phyloP scores from a whole-genome alignment of 2,329 filamentous ascomycete genomes.

The Exophiala sp. region DNA sequence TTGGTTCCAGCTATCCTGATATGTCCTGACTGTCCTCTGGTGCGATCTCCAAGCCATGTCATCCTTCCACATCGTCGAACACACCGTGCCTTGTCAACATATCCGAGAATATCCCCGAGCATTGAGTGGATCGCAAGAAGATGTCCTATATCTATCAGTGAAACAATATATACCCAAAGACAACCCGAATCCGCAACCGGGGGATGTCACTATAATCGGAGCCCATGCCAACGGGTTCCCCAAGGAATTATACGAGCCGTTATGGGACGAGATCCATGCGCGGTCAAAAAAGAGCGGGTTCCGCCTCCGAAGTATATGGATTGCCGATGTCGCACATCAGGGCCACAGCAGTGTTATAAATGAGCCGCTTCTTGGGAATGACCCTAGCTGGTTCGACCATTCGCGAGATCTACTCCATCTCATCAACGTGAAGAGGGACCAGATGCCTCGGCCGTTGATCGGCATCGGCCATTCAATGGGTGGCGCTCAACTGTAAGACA shows the following conservation, averaged over 20 bases:
- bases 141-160: slow-evolving; percentile 45
- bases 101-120: slow-evolving; percentile 49
- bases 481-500: slow-evolving; percentile 51
- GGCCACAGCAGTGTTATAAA: slow-evolving; percentile 69
- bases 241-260: slow-evolving; percentile 69
- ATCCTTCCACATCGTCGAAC: slow-evolving; percentile 44
- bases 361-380: slow-evolving; percentile 64
- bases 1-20: background rate
- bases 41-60: slow-evolving; percentile 28
- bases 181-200: slow-evolving; percentile 40
- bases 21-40: background rate
- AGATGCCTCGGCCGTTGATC: slow-evolving; percentile 57
- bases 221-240: slow-evolving; percentile 53
- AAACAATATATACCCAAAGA: slow-evolving; percentile 53
- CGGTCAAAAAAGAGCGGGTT: slow-evolving; percentile 54
- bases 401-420: slow-evolving; percentile 66
- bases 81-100: slow-evolving; percentile 44
- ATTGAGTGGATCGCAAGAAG: slow-evolving; percentile 45
- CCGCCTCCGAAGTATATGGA: slow-evolving; percentile 66
- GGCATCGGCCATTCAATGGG: slow-evolving; percentile 84
- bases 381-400: slow-evolving; percentile 74
- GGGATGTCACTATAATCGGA: slow-evolving; percentile 50
- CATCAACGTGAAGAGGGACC: slow-evolving; percentile 32
- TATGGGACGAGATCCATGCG: slow-evolving; percentile 70
- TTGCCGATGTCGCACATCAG: slow-evolving; percentile 72